phyloP scores from a whole-genome alignment of 192 early-diverging fungal species.

The Linderina pennispora region DNA sequence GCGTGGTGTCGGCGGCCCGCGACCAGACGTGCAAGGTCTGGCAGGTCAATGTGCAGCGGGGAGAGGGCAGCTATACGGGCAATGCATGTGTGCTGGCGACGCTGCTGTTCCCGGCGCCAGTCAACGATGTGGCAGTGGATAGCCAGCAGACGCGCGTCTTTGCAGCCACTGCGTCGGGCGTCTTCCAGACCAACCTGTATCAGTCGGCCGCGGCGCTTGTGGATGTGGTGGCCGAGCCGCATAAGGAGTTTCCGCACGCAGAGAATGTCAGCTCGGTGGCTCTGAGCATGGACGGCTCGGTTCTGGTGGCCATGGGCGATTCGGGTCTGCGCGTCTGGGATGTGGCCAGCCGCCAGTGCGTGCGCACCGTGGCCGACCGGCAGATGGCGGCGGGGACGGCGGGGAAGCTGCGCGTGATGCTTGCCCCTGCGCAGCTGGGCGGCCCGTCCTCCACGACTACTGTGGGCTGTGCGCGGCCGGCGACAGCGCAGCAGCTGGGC shows the following conservation, averaged over 20 bases:
- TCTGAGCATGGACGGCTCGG: conserved; percentile 66
- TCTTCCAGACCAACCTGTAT: conserved; percentile 54
- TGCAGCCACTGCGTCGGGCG: conserved; percentile 61
- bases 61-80: conserved; percentile 48
- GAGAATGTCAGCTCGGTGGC: conserved; percentile 49
- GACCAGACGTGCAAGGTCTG: conserved; percentile 83
- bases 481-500: conserved; percentile 14
- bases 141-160: conserved; percentile 66
- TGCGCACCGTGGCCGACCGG: conserved; percentile 62
- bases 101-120: conserved; percentile 67
- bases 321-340: conserved; percentile 84
- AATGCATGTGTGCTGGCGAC: conserved; percentile 73
- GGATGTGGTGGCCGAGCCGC: conserved; percentile 13
- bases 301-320: conserved; percentile 73
- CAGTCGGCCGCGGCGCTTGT: conserved; percentile 12
- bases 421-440: conserved; percentile 57
- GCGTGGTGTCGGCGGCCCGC: conserved; percentile 61
- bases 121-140: conserved; percentile 63
- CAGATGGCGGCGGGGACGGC: conserved; percentile 23
- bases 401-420: conserved; percentile 10
- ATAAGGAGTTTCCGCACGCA: conserved; percentile 16
- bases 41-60: conserved; percentile 28
- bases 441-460: conserved; percentile 46
- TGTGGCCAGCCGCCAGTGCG: conserved; percentile 68
- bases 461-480: conserved; percentile 44